phyloP scores from a whole-genome alignment of 2,329 filamentous ascomycete genomes.

The Exophiala mesophila region DNA sequence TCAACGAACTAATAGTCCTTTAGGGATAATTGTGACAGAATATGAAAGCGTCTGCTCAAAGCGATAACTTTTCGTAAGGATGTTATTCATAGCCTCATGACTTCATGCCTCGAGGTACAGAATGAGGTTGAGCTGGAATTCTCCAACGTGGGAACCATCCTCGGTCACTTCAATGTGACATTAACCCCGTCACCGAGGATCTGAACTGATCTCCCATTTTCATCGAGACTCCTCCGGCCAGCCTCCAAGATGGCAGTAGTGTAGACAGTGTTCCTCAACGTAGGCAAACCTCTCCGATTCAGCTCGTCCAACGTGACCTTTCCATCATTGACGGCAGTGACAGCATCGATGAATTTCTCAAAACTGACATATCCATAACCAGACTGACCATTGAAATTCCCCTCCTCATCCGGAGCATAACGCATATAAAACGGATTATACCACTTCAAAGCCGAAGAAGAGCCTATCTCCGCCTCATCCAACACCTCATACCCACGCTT shows the following conservation, averaged over 20 bases:
- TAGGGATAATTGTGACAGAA: too few relatives aligned
- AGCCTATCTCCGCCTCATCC: slow-evolving; percentile 57
- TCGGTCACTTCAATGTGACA: slow-evolving; percentile 19
- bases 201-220: slow-evolving; percentile 68
- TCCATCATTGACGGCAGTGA: slow-evolving; percentile 71
- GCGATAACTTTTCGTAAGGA: too few relatives aligned
- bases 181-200: slow-evolving; percentile 54
- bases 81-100: too few relatives aligned
- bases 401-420: slow-evolving; percentile 89
- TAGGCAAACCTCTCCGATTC: slow-evolving; percentile 75
- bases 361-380: slow-evolving; percentile 93
- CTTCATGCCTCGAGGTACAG: too few relatives aligned
- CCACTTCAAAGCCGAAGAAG: slow-evolving; percentile 59
- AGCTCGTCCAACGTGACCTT: slow-evolving; percentile 67
- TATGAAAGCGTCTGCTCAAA: too few relatives aligned
- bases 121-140: too few relatives aligned
- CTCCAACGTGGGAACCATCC: background rate
- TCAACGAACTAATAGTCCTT: too few relatives aligned
- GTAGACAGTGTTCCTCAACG: slow-evolving; percentile 80
- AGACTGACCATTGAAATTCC: slow-evolving; percentile 85
- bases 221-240: slow-evolving; percentile 76
- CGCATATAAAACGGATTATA: slow-evolving; percentile 96
- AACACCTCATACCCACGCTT: slow-evolving; percentile 93
- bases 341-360: slow-evolving; percentile 92
- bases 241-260: slow-evolving; percentile 90